These are phyloP conservation scores for Cajanus cajan DNA, from an alignment of 306 rosid genomes.

Conservation along the genomic window DNA sequence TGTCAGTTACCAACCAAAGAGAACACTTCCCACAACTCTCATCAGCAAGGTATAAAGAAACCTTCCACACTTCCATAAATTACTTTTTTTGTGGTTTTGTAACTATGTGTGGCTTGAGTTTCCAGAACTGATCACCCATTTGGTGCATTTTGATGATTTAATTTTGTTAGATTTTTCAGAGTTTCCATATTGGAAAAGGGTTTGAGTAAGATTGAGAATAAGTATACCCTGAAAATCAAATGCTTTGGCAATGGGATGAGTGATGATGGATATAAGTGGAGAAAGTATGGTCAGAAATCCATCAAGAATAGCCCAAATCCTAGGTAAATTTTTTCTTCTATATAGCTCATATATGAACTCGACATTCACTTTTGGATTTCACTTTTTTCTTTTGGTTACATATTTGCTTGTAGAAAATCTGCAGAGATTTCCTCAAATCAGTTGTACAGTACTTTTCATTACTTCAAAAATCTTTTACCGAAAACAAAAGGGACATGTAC, in stretches of 20 bases:
- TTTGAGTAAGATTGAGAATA: constrained; percentile 70
- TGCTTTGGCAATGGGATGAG: constrained; percentile 75
- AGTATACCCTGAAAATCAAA: constrained; percentile 80
- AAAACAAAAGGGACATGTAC: neutral
- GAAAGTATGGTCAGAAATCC: constrained; percentile 90
- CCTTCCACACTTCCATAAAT: neutral
- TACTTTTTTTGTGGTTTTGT: neutral
- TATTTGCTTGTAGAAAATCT: neutral
- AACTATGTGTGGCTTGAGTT: neutral
- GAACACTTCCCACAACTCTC: constrained; percentile 48
- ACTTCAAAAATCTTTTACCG: neutral
- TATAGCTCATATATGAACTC: neutral
- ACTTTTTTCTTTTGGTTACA: neutral
- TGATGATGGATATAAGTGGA: constrained; percentile 95
- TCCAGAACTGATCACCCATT: neutral
- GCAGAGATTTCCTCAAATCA: neutral
- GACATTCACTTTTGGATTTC: neutral
- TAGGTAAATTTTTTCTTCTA: constrained; percentile 51
- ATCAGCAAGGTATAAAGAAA: constrained; percentile 47
- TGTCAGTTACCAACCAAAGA: constrained; percentile 45
- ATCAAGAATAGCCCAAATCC: constrained; percentile 92
- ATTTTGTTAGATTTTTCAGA: constrained; percentile 41
- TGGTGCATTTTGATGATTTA: neutral
- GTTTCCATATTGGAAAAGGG: constrained; percentile 62
- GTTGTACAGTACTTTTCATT: neutral